phyloP scores from a whole-genome alignment of 495 filamentous ascomycete genomes.

The Penicillium canescens region DNA sequence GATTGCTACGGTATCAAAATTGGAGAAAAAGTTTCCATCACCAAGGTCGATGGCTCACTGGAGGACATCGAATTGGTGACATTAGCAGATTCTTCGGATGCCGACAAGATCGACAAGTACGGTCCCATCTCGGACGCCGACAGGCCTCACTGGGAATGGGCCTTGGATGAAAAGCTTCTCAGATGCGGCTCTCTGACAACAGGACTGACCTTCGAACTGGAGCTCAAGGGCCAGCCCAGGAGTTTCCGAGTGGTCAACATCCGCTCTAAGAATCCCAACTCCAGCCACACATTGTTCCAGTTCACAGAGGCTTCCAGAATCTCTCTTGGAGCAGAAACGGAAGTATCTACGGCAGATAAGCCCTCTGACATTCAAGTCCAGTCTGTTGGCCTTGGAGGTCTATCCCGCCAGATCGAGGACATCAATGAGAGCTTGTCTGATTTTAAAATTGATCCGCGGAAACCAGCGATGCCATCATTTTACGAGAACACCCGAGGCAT shows the following conservation, averaged over 20 bases:
- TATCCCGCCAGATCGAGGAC: constrained; percentile 60
- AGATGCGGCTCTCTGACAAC: constrained; percentile 43
- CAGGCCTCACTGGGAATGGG: constrained; percentile 62
- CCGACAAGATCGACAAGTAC: constrained; percentile 32
- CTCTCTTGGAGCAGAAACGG: constrained; percentile 29
- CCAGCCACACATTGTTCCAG: constrained; percentile 36
- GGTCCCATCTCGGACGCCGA: constrained; percentile 44
- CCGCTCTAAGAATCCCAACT: constrained; percentile 19
- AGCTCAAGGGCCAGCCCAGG: constrained; percentile 47
- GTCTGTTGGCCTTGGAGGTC: constrained; percentile 55
- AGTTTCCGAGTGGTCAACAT: constrained; percentile 44
- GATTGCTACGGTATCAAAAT: constrained; percentile 63
- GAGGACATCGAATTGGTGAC: constrained; percentile 44
- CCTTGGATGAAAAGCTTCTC: constrained; percentile 56
- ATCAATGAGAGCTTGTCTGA: constrained; percentile 67
- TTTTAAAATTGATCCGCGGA: constrained; percentile 45
- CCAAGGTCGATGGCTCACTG: constrained; percentile 36
- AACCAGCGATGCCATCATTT: constrained; percentile 40
- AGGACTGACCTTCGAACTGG: constrained; percentile 47
- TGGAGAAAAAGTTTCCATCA: constrained; percentile 60
- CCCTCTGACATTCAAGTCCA: constrained; percentile 26
- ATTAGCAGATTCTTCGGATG: constrained; percentile 51
- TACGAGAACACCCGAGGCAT: constrained; percentile 55
- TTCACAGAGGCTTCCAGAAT: constrained; percentile 36
- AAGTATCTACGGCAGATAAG: constrained; percentile 12